Evolutionary conservation across 495 filamentous ascomycete species (phyloP).

Genomic region (Penicillium maclennaniae): DNA sequence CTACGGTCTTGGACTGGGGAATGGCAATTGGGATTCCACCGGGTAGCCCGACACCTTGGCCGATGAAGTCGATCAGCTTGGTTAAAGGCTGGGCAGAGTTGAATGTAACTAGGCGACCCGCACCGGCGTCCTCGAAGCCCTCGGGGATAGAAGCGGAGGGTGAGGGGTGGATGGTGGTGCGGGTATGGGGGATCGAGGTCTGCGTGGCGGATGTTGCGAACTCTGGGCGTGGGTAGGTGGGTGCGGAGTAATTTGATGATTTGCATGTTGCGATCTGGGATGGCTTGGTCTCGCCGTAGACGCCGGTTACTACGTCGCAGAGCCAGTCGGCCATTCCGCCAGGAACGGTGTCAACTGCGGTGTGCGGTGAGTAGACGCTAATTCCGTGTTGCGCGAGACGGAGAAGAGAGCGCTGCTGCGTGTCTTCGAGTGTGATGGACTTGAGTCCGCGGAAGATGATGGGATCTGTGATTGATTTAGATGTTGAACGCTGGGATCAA

Average conservation of each 20-base stretch:
- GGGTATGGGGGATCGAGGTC: conserved; percentile 41
- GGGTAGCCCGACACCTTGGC: conserved; percentile 55
- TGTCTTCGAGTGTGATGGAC: conserved; percentile 74
- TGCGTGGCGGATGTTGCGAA: conserved; percentile 19
- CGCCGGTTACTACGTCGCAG: conserved; percentile 72
- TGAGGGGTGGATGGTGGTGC: conserved; percentile 50
- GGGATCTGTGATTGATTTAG: conserved; percentile 58
- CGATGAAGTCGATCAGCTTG: conserved; percentile 59
- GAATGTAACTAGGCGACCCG: conserved; percentile 72
- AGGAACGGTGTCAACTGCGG: conserved; percentile 83
- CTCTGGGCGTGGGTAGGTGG: conserved; percentile 33
- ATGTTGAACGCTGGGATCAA: not conserved
- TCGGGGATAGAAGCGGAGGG: conserved; percentile 36
- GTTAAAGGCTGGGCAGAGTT: conserved; percentile 52
- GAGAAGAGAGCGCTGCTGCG: conserved; percentile 81
- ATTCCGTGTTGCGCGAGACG: conserved; percentile 83
- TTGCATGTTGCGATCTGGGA: conserved; percentile 13
- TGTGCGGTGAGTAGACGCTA: conserved; percentile 93
- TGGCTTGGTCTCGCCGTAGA: conserved; percentile 17
- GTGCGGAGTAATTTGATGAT: conserved; percentile 37
- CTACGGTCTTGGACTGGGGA: conserved; percentile 53
- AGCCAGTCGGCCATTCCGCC: conserved; percentile 94
- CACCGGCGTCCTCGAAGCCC: conserved; percentile 67
- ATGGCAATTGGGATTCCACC: conserved; percentile 64
- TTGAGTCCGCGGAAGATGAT: conserved; percentile 94